phyloP scores from a whole-genome alignment of 306 rosid species.

The Alnus rubra region DNA sequence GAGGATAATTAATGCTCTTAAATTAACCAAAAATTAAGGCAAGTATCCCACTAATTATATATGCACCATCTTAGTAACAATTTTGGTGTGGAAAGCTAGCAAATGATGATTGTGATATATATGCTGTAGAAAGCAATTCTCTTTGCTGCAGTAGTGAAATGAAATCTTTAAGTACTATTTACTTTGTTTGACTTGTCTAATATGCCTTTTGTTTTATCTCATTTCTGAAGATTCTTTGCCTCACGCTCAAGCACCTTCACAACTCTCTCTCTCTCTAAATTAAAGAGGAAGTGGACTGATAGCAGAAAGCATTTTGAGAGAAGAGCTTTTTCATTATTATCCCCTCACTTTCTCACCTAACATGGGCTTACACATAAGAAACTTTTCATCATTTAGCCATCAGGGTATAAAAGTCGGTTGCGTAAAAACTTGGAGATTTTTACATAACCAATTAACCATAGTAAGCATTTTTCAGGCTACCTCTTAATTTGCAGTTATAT shows the following conservation, averaged over 20 bases:
- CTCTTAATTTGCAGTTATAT: not conserved
- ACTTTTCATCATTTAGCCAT: not conserved
- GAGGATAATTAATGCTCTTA: not conserved
- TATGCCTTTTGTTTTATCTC: not conserved
- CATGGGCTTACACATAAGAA: not conserved
- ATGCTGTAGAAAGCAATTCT: not conserved
- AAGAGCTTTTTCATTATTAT: not conserved
- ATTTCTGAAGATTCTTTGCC: conserved; percentile 9
- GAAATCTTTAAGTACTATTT: not conserved
- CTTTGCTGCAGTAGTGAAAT: not conserved
- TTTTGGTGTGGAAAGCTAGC: not conserved
- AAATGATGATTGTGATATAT: too few species aligned
- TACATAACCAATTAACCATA: too few species aligned
- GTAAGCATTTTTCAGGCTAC: not conserved
- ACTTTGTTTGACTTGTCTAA: not conserved
- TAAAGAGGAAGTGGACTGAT: not conserved
- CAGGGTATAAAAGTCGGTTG: not conserved
- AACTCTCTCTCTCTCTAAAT: not conserved
- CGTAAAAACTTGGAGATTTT: not conserved
- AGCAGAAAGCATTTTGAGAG: not conserved
- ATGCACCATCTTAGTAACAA: not conserved
- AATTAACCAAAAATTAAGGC: not conserved
- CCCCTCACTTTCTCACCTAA: not conserved
- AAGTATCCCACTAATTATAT: too few species aligned
- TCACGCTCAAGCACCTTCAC: not conserved